Base-by-base conservation (phyloP, 192 early-diverging fungal species). In the Mortierella claussenii region DNA sequence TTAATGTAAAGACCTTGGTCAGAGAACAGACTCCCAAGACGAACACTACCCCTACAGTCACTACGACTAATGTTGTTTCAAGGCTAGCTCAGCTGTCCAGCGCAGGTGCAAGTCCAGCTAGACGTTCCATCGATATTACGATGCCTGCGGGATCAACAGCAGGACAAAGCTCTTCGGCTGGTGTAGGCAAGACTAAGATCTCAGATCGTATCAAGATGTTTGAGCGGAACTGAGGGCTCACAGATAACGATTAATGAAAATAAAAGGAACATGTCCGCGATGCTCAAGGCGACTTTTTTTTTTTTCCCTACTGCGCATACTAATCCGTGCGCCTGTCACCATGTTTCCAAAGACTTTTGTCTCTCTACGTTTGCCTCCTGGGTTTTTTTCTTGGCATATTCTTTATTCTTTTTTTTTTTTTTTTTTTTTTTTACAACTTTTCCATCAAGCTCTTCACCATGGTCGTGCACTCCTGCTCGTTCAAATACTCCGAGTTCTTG, bases 401-500 rank as follows among this genome's bases (percentile, higher is more conserved):
- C 40, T 42, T 42, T 42, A 42, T 8, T 42, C 18, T 48, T 48
- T 18, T 5, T 9, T 21, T 37, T 28, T 18, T 6, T 23, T 37
- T 36, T 20, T 36, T 33, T 37, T 18, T 17, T n/a, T 17, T 5
- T 60, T 57, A 76, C 34, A 65, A n/a, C 51, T 60, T 76, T 26
- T 76, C 58, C 12, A 76, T 36, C 31, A 76, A 34, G 23, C 53
- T 55, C 59, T 76, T 76, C 34, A 76, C 65, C 73, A 76, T 89
- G 51, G 82, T 79, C 52, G 71, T 63, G 61, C 87, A 87, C 56
- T 93, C 86, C 10, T 71, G 74, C 24, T 71, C 60, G 48, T 80
- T 82, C 24, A 94, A 78, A 46, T 84, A 89, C 60, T 96, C 94
- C 0, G 89, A 91, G 51, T 88, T 86, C 44, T 86, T 82, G 56